These are phyloP conservation scores for Aspergillus mulundensis DNA, from an alignment of 495 filamentous ascomycete genomes.

Conservation along the genomic window DNA sequence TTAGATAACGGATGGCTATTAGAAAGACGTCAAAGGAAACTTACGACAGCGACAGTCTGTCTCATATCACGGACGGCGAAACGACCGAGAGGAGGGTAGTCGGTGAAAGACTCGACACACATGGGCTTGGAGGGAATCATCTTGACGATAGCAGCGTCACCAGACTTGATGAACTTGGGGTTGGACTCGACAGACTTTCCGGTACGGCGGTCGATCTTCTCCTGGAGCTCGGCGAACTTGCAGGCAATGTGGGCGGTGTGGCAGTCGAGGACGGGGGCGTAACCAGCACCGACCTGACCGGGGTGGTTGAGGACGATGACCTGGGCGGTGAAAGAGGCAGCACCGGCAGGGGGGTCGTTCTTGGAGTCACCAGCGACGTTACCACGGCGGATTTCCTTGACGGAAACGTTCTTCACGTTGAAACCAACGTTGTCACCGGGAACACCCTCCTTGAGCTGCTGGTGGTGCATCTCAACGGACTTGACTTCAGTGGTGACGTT, in stretches of 20 bases:
- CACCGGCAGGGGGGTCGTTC: constrained; percentile 91
- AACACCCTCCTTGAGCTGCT: constrained; percentile 93
- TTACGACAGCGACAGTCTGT: neutral
- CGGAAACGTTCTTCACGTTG: constrained; percentile 99
- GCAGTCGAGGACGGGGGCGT: constrained; percentile 98
- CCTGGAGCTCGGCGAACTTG: constrained; percentile 97
- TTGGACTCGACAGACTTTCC: constrained; percentile 88
- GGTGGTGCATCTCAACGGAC: constrained; percentile 99
- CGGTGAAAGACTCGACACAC: constrained; percentile 99
- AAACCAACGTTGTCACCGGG: constrained; percentile 99
- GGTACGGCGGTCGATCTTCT: constrained; percentile 99
- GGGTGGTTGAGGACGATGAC: constrained; percentile 99
- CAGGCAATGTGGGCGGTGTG: constrained; percentile 99
- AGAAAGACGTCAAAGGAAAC: neutral
- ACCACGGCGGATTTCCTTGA: constrained; percentile 99
- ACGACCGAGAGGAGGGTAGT: constrained; percentile 97
- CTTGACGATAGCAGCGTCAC: constrained; percentile 99
- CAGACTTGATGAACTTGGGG: constrained; percentile 99
- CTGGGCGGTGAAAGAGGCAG: constrained; percentile 96
- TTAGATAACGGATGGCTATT: too few relatives aligned
- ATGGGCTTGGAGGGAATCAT: constrained; percentile 99
- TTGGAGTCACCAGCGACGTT: constrained; percentile 99
- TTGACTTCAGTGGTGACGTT: constrained; percentile 99
- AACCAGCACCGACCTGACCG: constrained; percentile 97
- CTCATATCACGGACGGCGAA: constrained; percentile 87